Evolutionary conservation across 441 rosid species (phyloP).

Genomic region (Lagerstroemia fauriei): DNA sequence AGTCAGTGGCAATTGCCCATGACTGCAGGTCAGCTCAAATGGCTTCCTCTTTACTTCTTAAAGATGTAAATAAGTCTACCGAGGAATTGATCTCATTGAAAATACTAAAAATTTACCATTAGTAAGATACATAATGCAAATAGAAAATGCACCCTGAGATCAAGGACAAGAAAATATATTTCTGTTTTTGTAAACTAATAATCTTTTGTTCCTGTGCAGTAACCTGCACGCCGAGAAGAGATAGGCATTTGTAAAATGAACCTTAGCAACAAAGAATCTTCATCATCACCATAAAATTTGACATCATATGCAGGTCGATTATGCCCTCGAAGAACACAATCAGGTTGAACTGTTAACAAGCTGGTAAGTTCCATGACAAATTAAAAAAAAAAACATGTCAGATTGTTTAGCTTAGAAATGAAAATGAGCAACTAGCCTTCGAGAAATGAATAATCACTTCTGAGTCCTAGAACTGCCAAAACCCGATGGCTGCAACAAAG

Average conservation of each 20-base stretch:
- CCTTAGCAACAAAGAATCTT: slow-evolving; percentile 76
- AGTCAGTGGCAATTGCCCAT: no score
- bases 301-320: slow-evolving; percentile 89
- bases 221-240: not conserved
- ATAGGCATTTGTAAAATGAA: slow-evolving; percentile 2
- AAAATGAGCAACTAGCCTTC: not conserved
- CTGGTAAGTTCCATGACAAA: slow-evolving; percentile 25
- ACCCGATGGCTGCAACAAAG: slow-evolving; percentile 41
- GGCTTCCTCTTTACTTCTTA: not conserved
- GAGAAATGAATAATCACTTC: slow-evolving; percentile 39
- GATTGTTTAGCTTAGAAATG: not conserved
- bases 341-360: slow-evolving; percentile 54
- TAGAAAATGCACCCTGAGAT: not conserved
- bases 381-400: slow-evolving; percentile 4
- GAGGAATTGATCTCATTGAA: not conserved
- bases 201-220: not conserved
- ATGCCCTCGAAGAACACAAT: slow-evolving; percentile 63
- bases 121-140: not conserved
- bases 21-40: no score
- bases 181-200: not conserved
- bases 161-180: not conserved
- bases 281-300: slow-evolving; percentile 69
- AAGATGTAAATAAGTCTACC: not conserved
- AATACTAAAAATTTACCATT: not conserved
- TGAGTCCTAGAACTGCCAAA: slow-evolving; percentile 42